Conservation (phyloP, 257 asterid species). For the Solanum microdontum region DNA sequence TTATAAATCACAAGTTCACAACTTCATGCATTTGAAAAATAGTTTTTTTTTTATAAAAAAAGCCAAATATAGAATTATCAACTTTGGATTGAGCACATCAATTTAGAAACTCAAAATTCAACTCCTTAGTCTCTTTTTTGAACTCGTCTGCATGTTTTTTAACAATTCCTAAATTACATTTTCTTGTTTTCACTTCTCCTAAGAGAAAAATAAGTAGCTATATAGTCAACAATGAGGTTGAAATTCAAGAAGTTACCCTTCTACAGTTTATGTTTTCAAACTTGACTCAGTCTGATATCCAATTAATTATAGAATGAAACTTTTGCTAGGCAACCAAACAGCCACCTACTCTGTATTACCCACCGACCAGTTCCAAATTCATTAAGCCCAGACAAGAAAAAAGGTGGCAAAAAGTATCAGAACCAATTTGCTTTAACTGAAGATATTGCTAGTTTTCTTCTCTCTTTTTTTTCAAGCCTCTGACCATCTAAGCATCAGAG, state of each 20-base stretch:
- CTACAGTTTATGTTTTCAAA: neutral
- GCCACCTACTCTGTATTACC: neutral
- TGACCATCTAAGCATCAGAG: neutral
- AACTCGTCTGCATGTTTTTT: neutral
- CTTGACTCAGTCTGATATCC: neutral
- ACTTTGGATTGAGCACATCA: neutral
- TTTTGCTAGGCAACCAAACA: neutral
- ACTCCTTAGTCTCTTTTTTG: neutral
- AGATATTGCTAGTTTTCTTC: neutral
- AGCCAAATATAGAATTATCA: neutral
- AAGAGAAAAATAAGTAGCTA: neutral
- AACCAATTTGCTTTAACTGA: neutral
- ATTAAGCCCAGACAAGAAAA: neutral
- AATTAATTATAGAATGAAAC: neutral
- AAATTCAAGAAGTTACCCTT: neutral
- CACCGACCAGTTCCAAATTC: neutral
- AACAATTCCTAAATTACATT: neutral
- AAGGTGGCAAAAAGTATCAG: neutral
- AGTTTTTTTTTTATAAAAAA: neutral
- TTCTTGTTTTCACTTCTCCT: neutral
- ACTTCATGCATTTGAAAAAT: neutral
- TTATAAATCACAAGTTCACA: neutral
- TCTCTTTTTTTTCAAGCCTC: neutral
- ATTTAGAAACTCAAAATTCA: neutral
- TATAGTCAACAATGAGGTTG: neutral